These are phyloP conservation scores for Pichia sp. DNA, from an alignment of 1,139 yeast genomes.

Conservation along the genomic window DNA sequence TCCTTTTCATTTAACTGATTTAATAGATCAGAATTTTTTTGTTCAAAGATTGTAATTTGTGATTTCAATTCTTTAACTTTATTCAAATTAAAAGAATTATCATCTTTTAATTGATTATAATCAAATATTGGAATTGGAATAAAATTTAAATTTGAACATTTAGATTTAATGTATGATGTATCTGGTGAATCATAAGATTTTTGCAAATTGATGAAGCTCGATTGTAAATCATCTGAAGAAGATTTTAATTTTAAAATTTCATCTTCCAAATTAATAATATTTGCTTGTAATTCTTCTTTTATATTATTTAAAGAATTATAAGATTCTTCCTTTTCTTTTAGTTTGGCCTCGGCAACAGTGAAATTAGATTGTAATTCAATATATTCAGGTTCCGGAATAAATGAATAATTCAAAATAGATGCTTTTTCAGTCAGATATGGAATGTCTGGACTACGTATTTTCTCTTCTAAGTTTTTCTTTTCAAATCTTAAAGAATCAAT, in stretches of 20 bases:
- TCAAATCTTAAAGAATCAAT: slow-evolving; percentile 8
- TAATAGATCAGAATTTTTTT: not conserved
- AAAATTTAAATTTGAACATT: slow-evolving; percentile 9
- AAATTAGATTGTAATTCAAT: slow-evolving; percentile 21
- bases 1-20: not conserved
- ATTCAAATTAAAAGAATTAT: not conserved
- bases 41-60: not conserved
- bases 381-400: slow-evolving; percentile 27
- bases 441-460: slow-evolving; percentile 9
- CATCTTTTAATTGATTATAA: slow-evolving; percentile 1
- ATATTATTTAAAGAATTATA: not conserved
- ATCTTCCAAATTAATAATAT: slow-evolving; percentile 23
- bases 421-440: slow-evolving; percentile 27
- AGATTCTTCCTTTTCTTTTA: slow-evolving; percentile 2
- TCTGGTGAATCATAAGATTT: slow-evolving; percentile 25
- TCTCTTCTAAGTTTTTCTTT: not conserved
- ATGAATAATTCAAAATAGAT: slow-evolving; percentile 22
- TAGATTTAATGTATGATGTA: slow-evolving; percentile 28
- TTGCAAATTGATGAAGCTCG: slow-evolving; percentile 3
- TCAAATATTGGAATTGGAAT: slow-evolving; percentile 4
- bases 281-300: slow-evolving; percentile 4
- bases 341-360: slow-evolving; percentile 3
- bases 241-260: slow-evolving; percentile 17
- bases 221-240: slow-evolving; percentile 4
- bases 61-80: not conserved